These are phyloP conservation scores for Trypanosomatidae sp. DNA, from an alignment of 208 protist species.

Conservation along the genomic window DNA sequence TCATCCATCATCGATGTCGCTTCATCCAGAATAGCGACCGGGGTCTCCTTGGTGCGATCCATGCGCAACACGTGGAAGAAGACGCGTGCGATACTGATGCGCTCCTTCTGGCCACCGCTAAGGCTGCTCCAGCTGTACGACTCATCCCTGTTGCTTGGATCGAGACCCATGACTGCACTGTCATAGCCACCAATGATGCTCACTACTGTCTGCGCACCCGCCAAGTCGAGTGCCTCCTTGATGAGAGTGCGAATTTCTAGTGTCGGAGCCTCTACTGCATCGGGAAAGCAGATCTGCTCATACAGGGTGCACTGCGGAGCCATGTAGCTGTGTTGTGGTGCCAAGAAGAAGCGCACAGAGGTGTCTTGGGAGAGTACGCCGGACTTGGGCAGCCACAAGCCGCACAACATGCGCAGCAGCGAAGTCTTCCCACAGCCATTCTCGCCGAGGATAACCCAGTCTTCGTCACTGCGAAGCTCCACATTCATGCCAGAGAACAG, in stretches of 20 bases:
- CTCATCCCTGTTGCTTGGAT: slow-evolving; percentile 43
- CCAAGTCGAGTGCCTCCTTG: slow-evolving; percentile 60
- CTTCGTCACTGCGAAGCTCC: slow-evolving; percentile 54
- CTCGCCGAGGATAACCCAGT: slow-evolving; percentile 84
- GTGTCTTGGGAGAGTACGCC: slow-evolving; percentile 48
- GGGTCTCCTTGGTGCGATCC: slow-evolving; percentile 51
- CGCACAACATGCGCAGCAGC: slow-evolving; percentile 78
- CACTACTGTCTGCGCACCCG: slow-evolving; percentile 75
- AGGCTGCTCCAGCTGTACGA: slow-evolving; percentile 83
- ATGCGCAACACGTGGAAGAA: slow-evolving; percentile 82
- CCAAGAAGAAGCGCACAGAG: slow-evolving; percentile 56
- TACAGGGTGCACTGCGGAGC: slow-evolving; percentile 77
- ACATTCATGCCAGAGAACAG: slow-evolving; percentile 65
- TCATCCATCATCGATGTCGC: slow-evolving; percentile 91
- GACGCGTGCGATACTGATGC: slow-evolving; percentile 82
- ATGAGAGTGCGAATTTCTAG: slow-evolving; percentile 35
- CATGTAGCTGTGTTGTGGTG: slow-evolving; percentile 86
- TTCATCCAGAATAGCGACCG: slow-evolving; percentile 83
- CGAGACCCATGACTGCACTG: slow-evolving; percentile 63
- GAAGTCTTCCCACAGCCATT: slow-evolving; percentile 90
- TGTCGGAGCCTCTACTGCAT: slow-evolving; percentile 22
- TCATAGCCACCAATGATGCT: slow-evolving; percentile 69
- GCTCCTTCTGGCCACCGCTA: slow-evolving; percentile 89
- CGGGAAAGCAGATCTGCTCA: slow-evolving; percentile 82
- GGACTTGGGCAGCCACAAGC: slow-evolving; percentile 68